Evolutionary conservation across 805 yeast genomes (phyloP), one percentile per base, ranked within the genome.

Genomic region (Blastobotrys chiropterorum): DNA sequence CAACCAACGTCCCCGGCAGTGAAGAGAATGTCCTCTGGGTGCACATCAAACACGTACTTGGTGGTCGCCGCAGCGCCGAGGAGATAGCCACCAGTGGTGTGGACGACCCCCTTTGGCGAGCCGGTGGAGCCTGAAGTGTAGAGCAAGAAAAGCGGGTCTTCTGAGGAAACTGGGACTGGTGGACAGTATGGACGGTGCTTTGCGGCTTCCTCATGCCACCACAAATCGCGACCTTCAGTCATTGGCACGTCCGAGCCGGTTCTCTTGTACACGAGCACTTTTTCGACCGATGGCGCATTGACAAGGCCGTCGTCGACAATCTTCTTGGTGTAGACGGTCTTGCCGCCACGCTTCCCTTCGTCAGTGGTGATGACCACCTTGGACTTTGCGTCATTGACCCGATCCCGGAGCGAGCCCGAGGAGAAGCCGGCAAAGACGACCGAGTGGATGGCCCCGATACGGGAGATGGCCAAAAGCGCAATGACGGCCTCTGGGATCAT

Each of bases 1-100:
- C 99, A 94, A 67, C 99, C 98, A 52, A 94, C 89, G 68, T 94
- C 98, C 66, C 98, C 98, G 40, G 98, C 98, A 42, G 98, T 92
- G 76, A 94, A 92, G 56, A 92, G 72, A 44, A 86, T 77, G 70
- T 94, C 98, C 56, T 85, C 86, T 54, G 82, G 82, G 66, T 89
- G 96, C 47, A 94, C 82, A 69, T 95, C 98, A 69, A 94, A 92
- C 46, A 90, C 90, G 72, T 90, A 92, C 72, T 84, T 86, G 46
- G 97, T 86, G 49, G 97, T 87, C 68, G 90, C 74, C 51, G 89
- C 81, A 22, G 98, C 97, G 56, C 97, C 97, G 59, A 94, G 75
- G 59, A 94, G 77, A 73, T 89, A 94, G 58, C 98, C 99, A 57
- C 87, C 99, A 53, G 97, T 90, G 53, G 86, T 76, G 70, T 94